Evolutionary conservation across 2,329 filamentous ascomycete species (phyloP), one percentile per base, ranked within the genome.

Genomic region (Colletotrichum sp.): DNA sequence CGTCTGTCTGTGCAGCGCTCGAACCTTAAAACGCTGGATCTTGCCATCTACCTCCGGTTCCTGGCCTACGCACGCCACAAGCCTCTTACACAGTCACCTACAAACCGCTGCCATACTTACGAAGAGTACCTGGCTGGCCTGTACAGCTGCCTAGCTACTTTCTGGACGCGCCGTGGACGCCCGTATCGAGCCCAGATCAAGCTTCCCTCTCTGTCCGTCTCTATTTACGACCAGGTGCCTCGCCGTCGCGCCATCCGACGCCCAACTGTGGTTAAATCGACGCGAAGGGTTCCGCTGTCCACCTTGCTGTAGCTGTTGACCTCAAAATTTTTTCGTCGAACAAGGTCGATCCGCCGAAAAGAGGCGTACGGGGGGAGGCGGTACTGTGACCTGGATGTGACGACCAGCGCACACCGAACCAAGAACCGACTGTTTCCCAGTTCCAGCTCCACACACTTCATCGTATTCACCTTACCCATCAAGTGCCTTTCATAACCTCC

Each of bases 11-110:
- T 76, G 69, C 70, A 59, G 63, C 69, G 73, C 70, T 64, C 60
- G 64, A 76, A 76, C 70, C 71, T 73, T 76, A 73, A 69, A 74
- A 72, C 36, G n/a, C 30, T 66, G 52, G 60, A 16, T 65, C 21
- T 55, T 49, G 18, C 44, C 39, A 63, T 67, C 44, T 34, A 34
- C 59, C 30, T 52, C 71, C 75, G 64, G 71, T 76, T 74, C 64
- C 71, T 73, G 71, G 36, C 34, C 59, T 39, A 76, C 70, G 57
- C 64, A 64, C 57, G 69, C 62, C 72, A 67, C 72, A 67, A 66
- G 36, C 60, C 66, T 63, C 34, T 34, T 39, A 64, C 62, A 71
- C 64, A 67, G 49, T 30, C 69, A 59, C 52, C 26, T 62, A 21
- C 70, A 55, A 44, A 62, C 52, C 52, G 16, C 34, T 52, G 34